phyloP scores from a whole-genome alignment of 2,329 filamentous ascomycete species.

The Hawksworthiomyces lignivorus region DNA sequence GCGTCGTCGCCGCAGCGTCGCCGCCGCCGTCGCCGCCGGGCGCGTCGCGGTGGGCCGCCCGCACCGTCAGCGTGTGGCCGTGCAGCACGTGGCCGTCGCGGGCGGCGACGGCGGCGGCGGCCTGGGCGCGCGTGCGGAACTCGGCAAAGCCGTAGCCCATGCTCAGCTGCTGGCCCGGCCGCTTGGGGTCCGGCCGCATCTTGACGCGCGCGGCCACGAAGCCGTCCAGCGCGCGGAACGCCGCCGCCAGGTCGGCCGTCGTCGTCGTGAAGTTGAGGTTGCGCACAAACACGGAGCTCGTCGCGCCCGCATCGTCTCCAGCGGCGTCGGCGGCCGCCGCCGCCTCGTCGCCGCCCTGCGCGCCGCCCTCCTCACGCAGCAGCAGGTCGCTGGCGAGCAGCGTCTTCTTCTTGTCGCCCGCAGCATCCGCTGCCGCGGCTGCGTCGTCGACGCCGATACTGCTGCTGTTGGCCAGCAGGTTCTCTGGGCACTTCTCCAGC shows the following conservation, averaged over 20 bases:
- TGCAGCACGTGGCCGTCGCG: conserved; percentile 90
- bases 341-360: background rate
- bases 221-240: conserved; percentile 74
- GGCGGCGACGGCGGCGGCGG: conserved; percentile 68
- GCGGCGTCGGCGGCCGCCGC: conserved; percentile 1
- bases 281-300: conserved; percentile 82
- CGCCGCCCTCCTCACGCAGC: background rate
- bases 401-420: conserved; percentile 15
- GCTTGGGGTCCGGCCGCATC: conserved; percentile 89
- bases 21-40: too few relatives aligned
- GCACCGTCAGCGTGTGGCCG: conserved; percentile 75
- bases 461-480: conserved; percentile 52
- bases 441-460: conserved; percentile 13
- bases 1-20: conserved; percentile 81
- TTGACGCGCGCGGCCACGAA: conserved; percentile 88
- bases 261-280: conserved; percentile 92
- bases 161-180: conserved; percentile 76
- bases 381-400: conserved; percentile 12
- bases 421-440: conserved; percentile 21
- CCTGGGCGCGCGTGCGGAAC: conserved; percentile 70
- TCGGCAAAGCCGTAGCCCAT: conserved; percentile 98
- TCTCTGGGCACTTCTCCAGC: conserved; percentile 84
- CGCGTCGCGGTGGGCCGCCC: conserved; percentile 80
- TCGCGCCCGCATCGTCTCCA: conserved; percentile 45
- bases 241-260: conserved; percentile 63